Evolutionary conservation across 2,329 filamentous ascomycete genomes (phyloP).

Genomic region (Fusarium sp.): DNA sequence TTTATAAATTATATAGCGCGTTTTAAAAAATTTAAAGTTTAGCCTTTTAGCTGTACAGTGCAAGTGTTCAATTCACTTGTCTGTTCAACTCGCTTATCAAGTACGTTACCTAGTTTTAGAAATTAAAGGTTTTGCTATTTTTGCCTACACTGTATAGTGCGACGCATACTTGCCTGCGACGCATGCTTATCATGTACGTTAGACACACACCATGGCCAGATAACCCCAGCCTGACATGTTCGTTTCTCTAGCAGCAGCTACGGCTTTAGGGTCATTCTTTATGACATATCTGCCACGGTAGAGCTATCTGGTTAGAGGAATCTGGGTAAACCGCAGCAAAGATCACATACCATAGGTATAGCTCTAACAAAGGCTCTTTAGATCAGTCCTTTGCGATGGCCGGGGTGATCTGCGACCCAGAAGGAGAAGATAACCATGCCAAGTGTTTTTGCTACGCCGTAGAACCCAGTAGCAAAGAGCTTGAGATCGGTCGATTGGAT

Average conservation of each 20-base stretch:
- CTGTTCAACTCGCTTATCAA: too few species aligned
- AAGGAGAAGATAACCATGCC: constrained; percentile 52
- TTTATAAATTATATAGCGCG: too few species aligned
- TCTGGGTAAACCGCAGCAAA: too few species aligned
- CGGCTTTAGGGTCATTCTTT: constrained; percentile 42
- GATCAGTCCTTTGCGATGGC: constrained; percentile 60
- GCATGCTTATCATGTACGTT: too few species aligned
- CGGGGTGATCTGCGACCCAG: constrained; percentile 59
- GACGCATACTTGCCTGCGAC: too few species aligned
- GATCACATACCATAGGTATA: constrained; percentile 42
- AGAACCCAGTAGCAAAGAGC: constrained; percentile 52
- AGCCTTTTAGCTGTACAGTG: too few species aligned
- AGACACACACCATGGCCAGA: constrained; percentile 53
- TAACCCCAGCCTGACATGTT: constrained; percentile 51
- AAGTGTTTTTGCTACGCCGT: constrained; percentile 49
- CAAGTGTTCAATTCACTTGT: too few species aligned
- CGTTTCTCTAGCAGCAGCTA: constrained; percentile 58
- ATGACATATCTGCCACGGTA: constrained; percentile 51
- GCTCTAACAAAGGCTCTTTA: constrained; percentile 46
- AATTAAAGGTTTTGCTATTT: too few species aligned
- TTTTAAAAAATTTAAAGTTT: too few species aligned
- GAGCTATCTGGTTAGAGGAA: constrained; percentile 27
- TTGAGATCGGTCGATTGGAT: constrained; percentile 46
- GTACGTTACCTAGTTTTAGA: too few species aligned
- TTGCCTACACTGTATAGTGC: too few species aligned